Conservation (phyloP, 768 basidiomycete species). For the Podaxis sp. region DNA sequence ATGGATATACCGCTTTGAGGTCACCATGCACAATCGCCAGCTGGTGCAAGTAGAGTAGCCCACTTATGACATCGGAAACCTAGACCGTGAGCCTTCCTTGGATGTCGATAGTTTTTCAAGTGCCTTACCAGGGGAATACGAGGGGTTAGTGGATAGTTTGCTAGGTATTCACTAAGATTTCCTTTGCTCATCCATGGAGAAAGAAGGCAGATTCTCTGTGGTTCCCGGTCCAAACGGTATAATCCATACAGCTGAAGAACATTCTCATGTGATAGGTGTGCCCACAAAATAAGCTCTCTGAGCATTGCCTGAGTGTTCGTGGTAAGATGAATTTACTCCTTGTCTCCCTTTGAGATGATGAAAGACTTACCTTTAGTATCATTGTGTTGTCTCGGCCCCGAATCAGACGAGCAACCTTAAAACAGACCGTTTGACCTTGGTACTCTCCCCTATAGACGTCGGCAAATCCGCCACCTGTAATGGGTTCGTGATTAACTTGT, state of each 20-base stretch:
- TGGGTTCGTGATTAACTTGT: background rate
- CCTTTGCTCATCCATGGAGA: background rate
- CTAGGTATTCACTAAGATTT: background rate
- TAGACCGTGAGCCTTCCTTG: background rate
- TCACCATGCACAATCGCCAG: background rate
- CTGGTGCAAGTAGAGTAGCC: background rate
- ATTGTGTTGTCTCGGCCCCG: background rate
- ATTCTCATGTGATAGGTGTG: background rate
- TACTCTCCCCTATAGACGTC: background rate
- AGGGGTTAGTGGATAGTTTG: background rate
- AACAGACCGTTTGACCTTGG: background rate
- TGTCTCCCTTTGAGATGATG: background rate
- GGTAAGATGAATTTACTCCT: background rate
- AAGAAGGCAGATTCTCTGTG: background rate
- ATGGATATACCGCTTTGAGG: background rate
- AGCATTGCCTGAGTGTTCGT: background rate
- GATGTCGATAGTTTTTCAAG: too few species aligned
- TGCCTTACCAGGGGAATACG: background rate
- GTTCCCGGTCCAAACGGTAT: background rate
- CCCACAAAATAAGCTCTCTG: background rate
- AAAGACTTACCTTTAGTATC: background rate
- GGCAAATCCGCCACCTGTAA: background rate
- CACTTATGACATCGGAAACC: background rate
- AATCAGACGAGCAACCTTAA: background rate
- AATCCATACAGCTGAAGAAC: background rate